These are phyloP conservation scores for Phytophthora litchii DNA, from an alignment of 352 stramenopile species.

Conservation along the genomic window DNA sequence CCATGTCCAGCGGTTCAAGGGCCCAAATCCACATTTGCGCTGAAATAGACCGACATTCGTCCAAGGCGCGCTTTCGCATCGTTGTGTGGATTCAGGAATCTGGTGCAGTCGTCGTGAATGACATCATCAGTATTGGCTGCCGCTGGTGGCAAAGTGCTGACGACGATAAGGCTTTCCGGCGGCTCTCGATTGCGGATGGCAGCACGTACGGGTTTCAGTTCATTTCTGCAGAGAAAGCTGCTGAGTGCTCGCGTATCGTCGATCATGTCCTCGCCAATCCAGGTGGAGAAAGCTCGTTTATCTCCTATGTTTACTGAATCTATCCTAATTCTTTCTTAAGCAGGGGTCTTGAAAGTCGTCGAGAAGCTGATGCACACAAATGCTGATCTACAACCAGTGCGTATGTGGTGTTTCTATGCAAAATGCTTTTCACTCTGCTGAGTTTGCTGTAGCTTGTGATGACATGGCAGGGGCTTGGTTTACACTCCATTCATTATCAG, in stretches of 20 bases:
- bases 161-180: constrained; percentile 44
- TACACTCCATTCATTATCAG: constrained; percentile 21
- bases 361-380: constrained; percentile 25
- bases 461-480: constrained; percentile 31
- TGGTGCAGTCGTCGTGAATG: constrained; percentile 59
- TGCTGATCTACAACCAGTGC: constrained; percentile 17
- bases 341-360: constrained; percentile 23
- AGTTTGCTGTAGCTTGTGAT: constrained; percentile 28
- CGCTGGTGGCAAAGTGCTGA: constrained; percentile 38
- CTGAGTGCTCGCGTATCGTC: constrained; percentile 59
- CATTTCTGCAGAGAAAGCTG: constrained; percentile 42
- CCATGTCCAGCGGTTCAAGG: constrained; percentile 49
- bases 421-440: neutral
- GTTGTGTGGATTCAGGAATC: constrained; percentile 67
- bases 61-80: constrained; percentile 47
- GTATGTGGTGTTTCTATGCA: constrained; percentile 11
- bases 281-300: constrained; percentile 23
- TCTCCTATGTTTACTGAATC: neutral
- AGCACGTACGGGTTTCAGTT: constrained; percentile 58
- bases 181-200: constrained; percentile 45
- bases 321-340: neutral
- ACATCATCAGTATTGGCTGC: constrained; percentile 44
- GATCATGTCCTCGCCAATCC: constrained; percentile 50
- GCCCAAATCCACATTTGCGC: constrained; percentile 62
- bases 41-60: constrained; percentile 42